phyloP scores from a whole-genome alignment of 2,329 filamentous ascomycete genomes.

The Blastomyces emzantsi region DNA sequence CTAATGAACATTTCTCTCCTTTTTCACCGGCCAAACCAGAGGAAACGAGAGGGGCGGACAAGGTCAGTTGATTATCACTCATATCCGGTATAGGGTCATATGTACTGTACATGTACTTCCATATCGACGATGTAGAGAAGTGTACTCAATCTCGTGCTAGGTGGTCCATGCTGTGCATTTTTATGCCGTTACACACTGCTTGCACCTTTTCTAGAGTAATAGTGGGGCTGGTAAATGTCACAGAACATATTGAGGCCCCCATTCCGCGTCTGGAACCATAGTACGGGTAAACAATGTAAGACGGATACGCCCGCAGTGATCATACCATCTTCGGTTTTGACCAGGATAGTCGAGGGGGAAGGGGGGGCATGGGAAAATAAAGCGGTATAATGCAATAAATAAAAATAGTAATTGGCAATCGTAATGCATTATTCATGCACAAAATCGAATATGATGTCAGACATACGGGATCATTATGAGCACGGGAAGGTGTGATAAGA shows the following conservation, averaged over 20 bases:
- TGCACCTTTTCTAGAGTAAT: not conserved
- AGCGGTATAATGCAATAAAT: not conserved
- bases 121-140: not conserved
- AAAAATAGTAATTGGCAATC: not conserved
- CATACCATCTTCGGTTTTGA: not conserved
- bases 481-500: not conserved
- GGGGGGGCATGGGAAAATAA: not conserved
- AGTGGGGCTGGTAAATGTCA: not conserved
- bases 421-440: not conserved
- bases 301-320: not conserved
- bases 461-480: not conserved
- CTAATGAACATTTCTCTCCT: not conserved
- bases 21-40: not conserved
- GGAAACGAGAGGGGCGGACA: not conserved
- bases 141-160: slow-evolving; percentile 1
- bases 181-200: not conserved
- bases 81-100: not conserved
- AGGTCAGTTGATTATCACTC: not conserved
- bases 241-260: not conserved
- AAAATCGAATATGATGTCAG: not conserved
- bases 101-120: not conserved
- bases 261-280: not conserved
- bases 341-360: not conserved
- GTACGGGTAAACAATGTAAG: not conserved
- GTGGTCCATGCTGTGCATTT: not conserved